A percentile compares a stretch with the other conserved stretches of the same genome.
Evolutionary conservation across 371 early-diverging fungal species (phyloP).

Genomic region (Polyrhizophydium stewartii): DNA sequence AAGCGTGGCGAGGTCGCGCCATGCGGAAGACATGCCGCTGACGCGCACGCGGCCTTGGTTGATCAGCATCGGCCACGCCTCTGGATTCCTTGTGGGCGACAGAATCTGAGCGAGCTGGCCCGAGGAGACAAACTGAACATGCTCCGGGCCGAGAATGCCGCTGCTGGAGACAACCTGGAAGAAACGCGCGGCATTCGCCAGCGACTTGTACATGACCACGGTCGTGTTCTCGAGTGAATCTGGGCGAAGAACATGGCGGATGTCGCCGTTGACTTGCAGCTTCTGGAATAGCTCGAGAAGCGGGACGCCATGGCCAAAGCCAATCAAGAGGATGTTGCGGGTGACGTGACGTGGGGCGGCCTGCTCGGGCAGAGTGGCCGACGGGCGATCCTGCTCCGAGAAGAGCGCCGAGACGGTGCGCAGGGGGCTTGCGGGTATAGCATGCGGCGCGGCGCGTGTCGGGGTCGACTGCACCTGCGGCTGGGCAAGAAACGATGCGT

Average conservation of each 20-base stretch:
- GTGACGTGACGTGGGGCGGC: neutral
- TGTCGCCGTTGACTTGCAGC: neutral
- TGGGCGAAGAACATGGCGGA: neutral
- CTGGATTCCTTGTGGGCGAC: neutral
- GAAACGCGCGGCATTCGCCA: neutral
- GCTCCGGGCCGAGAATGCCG: neutral
- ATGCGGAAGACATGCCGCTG: neutral
- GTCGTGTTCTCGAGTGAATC: neutral
- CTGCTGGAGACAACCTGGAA: neutral
- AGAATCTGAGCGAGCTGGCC: neutral
- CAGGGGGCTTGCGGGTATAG: too few species aligned
- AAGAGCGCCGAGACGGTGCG: too few species aligned
- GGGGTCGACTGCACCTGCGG: too few species aligned
- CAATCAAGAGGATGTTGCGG: neutral
- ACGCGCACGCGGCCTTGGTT: neutral
- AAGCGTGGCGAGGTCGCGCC: neutral
- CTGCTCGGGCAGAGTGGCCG: too few species aligned
- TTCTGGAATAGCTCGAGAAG: neutral
- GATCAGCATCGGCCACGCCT: neutral
- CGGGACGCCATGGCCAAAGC: neutral
- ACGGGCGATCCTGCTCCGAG: too few species aligned
- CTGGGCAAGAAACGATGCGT: too few species aligned
- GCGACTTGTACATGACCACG: neutral
- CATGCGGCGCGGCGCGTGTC: too few species aligned
- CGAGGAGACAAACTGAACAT: neutral